Percentiles rank a stretch among this genome's conserved stretches.
phyloP scores from a whole-genome alignment of 345 rosid species.

The Pistacia vera region DNA sequence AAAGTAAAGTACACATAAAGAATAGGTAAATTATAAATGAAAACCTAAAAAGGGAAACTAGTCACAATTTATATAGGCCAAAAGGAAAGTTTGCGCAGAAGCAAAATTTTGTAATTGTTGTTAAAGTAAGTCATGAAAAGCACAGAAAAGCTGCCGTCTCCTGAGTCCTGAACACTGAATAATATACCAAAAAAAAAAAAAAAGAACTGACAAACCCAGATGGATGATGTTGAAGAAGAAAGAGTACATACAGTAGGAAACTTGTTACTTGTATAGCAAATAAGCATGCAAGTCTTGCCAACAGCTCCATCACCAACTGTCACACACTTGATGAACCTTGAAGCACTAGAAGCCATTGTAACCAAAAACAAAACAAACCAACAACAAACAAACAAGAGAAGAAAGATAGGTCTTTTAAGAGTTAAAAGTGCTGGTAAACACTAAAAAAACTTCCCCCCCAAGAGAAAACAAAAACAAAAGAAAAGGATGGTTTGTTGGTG shows the following conservation, averaged over 20 bases:
- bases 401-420: not conserved
- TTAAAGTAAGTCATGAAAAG: conserved; percentile 18
- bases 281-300: conserved; percentile 88
- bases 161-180: conserved; percentile 15
- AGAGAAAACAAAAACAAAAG: not conserved
- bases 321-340: conserved; percentile 82
- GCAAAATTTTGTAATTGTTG: conserved; percentile 8
- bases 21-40: not conserved
- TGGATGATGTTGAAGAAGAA: conserved; percentile 9
- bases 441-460: not conserved
- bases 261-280: conserved; percentile 85
- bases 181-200: conserved; percentile 15
- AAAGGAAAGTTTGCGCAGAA: conserved; percentile 19
- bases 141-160: conserved; percentile 31
- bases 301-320: conserved; percentile 91
- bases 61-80: not conserved
- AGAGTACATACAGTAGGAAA: conserved; percentile 67
- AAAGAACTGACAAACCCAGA: conserved; percentile 18
- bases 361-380: conserved; percentile 15
- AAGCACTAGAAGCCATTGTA: conserved; percentile 69
- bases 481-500: conserved; percentile 24
- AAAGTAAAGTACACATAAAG: not conserved
- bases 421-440: not conserved
- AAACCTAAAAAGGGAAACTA: conserved; percentile 5
- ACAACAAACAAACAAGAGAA: conserved; percentile 8